Evolutionary conservation across 495 filamentous ascomycete species (phyloP).

Genomic region (Penicillium psychrofluorescens): DNA sequence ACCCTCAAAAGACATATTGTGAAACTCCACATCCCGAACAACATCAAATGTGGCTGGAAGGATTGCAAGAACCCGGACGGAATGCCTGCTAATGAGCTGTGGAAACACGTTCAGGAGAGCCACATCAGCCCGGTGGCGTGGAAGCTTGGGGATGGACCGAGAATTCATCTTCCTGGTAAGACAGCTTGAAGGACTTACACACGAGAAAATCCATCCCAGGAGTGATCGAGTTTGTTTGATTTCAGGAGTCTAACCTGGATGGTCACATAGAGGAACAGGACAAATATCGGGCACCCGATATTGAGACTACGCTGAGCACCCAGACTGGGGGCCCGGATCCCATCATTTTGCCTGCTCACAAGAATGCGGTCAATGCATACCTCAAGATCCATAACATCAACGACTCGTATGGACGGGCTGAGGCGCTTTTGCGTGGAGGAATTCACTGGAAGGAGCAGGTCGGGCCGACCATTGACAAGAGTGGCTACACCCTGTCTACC

Average conservation of each 20-base stretch:
- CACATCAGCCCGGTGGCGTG: constrained; percentile 57
- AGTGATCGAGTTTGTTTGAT: constrained; percentile 10
- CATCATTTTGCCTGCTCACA: constrained; percentile 30
- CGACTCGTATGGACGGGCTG: constrained; percentile 3
- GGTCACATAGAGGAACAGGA: no score
- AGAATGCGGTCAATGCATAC: constrained; percentile 26
- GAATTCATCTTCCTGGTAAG: constrained; percentile 41
- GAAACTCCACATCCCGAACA: constrained; percentile 41
- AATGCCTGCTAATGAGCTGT: constrained; percentile 38
- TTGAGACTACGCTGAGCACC: not conserved
- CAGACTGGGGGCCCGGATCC: constrained; percentile 4
- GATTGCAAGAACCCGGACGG: constrained; percentile 16
- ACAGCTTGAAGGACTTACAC: constrained; percentile 16
- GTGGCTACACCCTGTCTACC: constrained; percentile 31
- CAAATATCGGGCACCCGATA: no score
- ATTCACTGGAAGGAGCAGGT: constrained; percentile 37
- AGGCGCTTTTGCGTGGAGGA: constrained; percentile 28
- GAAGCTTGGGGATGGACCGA: constrained; percentile 61
- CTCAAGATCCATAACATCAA: constrained; percentile 31
- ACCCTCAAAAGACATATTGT: constrained; percentile 61
- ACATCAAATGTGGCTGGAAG: constrained; percentile 27
- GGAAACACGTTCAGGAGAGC: constrained; percentile 48
- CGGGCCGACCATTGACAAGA: constrained; percentile 41
- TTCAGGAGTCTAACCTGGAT: no score
- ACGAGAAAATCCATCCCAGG: not conserved